These are phyloP conservation scores for Cyclocybe cylindracea DNA, from an alignment of 768 basidiomycete genomes.

Conservation along the genomic window DNA sequence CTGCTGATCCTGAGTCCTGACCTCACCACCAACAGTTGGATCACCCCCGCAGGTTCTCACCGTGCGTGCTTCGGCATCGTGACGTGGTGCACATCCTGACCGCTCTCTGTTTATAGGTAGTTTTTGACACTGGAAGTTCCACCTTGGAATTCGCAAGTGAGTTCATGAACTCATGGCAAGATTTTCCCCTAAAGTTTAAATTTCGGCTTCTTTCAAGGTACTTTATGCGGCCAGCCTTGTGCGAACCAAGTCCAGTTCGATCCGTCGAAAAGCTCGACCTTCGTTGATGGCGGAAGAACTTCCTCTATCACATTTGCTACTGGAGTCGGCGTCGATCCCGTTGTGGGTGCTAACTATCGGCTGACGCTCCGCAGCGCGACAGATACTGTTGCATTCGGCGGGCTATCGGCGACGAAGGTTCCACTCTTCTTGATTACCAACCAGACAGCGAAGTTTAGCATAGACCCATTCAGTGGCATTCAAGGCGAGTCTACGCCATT, in stretches of 20 bases:
- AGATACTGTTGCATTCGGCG: constrained; percentile 53
- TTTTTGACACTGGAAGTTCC: constrained; percentile 59
- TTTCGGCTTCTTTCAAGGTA: constrained; percentile 28
- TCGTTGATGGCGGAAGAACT: constrained; percentile 41
- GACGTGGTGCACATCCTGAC: constrained; percentile 3
- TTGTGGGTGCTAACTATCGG: constrained; percentile 45
- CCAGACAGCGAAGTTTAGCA: constrained; percentile 52
- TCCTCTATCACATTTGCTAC: constrained; percentile 53
- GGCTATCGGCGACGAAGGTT: constrained; percentile 36
- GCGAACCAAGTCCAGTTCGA: constrained; percentile 47
- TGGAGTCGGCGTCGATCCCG: constrained; percentile 57
- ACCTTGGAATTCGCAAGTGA: constrained; percentile 50
- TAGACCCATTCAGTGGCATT: constrained; percentile 59
- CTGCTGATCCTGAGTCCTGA: constrained; percentile 1
- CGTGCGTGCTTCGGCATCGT: constrained; percentile 22
- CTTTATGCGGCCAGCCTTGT: constrained; percentile 46
- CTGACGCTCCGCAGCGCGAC: constrained; percentile 44
- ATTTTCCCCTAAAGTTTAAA: neutral
- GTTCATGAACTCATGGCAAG: constrained; percentile 11
- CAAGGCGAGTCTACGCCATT: constrained; percentile 34
- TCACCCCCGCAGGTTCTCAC: constrained; percentile 52
- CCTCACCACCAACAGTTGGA: constrained; percentile 36
- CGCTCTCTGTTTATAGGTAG: constrained; percentile 34
- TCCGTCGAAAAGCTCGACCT: constrained; percentile 50
- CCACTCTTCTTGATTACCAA: constrained; percentile 52